These are phyloP conservation scores for Inga leiocalycina DNA, from an alignment of 306 rosid species.

Conservation along the genomic window DNA sequence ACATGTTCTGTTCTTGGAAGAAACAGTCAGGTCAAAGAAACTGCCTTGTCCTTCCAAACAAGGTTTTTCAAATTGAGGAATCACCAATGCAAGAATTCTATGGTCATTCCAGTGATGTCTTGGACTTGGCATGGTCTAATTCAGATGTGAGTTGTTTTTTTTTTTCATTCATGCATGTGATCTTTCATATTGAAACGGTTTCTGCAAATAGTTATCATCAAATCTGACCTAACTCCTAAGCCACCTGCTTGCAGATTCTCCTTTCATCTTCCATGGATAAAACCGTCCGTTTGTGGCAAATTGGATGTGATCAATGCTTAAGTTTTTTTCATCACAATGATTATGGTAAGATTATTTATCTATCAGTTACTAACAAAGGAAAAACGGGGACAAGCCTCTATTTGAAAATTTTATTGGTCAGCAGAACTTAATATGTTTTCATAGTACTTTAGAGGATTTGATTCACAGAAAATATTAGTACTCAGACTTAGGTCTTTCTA, in stretches of 20 bases:
- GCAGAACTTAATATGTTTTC: too few species aligned
- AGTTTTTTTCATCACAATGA: constrained; percentile 70
- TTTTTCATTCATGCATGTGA: not conserved
- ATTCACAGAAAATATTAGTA: too few species aligned
- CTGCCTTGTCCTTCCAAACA: constrained; percentile 61
- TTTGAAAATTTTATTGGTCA: too few species aligned
- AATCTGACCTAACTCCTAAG: constrained; percentile 21
- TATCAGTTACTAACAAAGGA: not conserved
- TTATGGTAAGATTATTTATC: constrained; percentile 54
- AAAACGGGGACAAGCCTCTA: too few species aligned
- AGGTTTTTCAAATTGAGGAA: constrained; percentile 71
- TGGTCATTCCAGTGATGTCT: constrained; percentile 79
- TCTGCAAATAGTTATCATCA: not conserved
- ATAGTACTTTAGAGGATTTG: too few species aligned
- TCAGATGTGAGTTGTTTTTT: constrained; percentile 66
- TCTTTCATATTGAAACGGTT: constrained; percentile 6
- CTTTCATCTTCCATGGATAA: constrained; percentile 93
- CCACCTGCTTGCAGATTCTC: constrained; percentile 62
- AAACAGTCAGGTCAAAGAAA: constrained; percentile 45
- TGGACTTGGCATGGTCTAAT: constrained; percentile 93
- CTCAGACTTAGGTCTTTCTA: too few species aligned
- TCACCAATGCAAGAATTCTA: constrained; percentile 64
- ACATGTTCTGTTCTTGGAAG: constrained; percentile 43
- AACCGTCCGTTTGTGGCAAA: constrained; percentile 85
- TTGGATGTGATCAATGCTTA: constrained; percentile 59